These are phyloP conservation scores for Erodium trifolium DNA, from an alignment of 441 rosid genomes.

Conservation along the genomic window DNA sequence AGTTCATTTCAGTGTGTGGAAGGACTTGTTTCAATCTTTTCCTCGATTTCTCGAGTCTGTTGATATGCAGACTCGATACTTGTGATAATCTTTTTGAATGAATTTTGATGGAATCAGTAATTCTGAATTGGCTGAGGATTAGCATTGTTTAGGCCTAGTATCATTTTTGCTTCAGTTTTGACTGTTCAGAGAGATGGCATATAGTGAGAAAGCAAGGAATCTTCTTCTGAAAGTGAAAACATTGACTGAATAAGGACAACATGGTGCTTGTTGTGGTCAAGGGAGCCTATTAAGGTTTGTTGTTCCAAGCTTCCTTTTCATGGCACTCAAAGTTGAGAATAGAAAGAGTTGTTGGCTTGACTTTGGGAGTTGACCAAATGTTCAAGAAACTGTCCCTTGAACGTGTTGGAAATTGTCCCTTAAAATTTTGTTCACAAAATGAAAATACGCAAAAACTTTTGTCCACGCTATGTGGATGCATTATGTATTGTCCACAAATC, in stretches of 20 bases:
- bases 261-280: conserved; percentile 4
- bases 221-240: neutral
- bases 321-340: too few relatives aligned
- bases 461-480: too few relatives aligned
- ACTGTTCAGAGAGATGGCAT: neutral
- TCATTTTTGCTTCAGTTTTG: neutral
- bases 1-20: neutral
- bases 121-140: neutral
- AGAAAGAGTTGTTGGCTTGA: too few relatives aligned
- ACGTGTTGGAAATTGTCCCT: too few relatives aligned
- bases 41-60: neutral
- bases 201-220: neutral
- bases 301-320: neutral
- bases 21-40: neutral
- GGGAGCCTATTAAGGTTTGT: neutral
- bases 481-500: too few relatives aligned
- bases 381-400: too few relatives aligned
- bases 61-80: neutral
- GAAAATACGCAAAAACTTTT: too few relatives aligned
- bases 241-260: neutral
- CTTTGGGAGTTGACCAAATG: too few relatives aligned
- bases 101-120: too few relatives aligned
- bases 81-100: too few relatives aligned
- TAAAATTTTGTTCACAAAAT: too few relatives aligned
- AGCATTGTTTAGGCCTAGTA: neutral